phyloP scores from a whole-genome alignment of 2,329 filamentous ascomycete species.

The Cercospora sp. region DNA sequence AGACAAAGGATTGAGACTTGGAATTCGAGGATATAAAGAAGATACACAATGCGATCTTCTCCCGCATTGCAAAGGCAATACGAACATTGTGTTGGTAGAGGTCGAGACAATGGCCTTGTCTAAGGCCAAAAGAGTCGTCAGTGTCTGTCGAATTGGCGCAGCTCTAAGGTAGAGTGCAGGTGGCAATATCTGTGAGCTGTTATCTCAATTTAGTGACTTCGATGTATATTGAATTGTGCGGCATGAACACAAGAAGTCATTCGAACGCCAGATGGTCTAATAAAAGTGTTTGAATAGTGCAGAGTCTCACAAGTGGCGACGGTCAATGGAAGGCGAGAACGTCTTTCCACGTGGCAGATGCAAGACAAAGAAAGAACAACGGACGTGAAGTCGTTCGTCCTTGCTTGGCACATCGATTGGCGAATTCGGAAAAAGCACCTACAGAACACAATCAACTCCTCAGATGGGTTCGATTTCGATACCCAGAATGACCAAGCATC shows the following conservation, averaged over 20 bases:
- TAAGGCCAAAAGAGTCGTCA: neutral
- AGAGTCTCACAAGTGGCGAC: neutral
- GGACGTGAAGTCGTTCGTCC: neutral
- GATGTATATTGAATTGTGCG: neutral
- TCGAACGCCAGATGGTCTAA: neutral
- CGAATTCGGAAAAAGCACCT: neutral
- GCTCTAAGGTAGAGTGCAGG: neutral
- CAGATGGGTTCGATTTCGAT: neutral
- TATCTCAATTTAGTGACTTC: neutral
- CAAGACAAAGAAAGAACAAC: neutral
- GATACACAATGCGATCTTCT: neutral
- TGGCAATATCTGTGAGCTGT: neutral
- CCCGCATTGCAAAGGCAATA: neutral
- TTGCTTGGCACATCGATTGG: neutral
- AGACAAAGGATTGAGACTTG: neutral
- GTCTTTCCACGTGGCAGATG: neutral
- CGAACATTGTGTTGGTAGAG: neutral
- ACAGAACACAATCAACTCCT: neutral
- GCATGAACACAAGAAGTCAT: neutral
- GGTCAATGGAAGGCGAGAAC: neutral
- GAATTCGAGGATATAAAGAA: neutral
- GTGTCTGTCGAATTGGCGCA: neutral
- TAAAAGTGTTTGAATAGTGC: neutral
- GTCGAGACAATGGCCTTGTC: neutral
- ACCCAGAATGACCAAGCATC: neutral